phyloP scores from a whole-genome alignment of 2,329 filamentous ascomycete species.

The Colletotrichum tamarilloi region DNA sequence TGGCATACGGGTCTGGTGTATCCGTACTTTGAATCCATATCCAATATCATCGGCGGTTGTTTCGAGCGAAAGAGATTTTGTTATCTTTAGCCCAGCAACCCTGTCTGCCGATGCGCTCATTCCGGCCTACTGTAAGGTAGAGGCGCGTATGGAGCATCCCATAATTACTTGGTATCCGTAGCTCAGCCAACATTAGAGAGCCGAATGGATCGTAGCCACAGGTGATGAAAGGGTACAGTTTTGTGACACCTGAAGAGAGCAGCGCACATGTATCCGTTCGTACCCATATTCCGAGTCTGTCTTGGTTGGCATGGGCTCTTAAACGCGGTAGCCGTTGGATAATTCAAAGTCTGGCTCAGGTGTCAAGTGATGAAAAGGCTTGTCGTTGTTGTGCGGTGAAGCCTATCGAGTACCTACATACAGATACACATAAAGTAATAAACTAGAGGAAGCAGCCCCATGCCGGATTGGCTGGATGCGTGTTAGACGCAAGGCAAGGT shows the following conservation, averaged over 20 bases:
- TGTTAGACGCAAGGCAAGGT: neutral
- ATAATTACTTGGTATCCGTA: neutral
- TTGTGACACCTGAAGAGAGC: neutral
- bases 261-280: neutral
- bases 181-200: slow-evolving; percentile 10
- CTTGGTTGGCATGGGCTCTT: neutral
- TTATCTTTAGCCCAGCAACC: slow-evolving; percentile 26
- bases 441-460: neutral
- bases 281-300: neutral
- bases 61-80: slow-evolving; percentile 2
- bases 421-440: neutral
- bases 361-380: slow-evolving; percentile 1
- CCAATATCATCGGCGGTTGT: slow-evolving; percentile 21
- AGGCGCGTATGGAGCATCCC: neutral
- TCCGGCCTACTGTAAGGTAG: slow-evolving; percentile 1
- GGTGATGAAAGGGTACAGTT: neutral
- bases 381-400: slow-evolving; percentile 2
- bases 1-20: neutral
- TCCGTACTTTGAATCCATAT: slow-evolving; percentile 2
- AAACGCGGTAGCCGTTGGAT: neutral
- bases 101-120: slow-evolving; percentile 7
- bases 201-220: neutral
- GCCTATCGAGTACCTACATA: neutral
- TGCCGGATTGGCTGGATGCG: neutral
- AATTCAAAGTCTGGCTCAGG: neutral